phyloP scores from a whole-genome alignment of 148 eudicot species.

The Persicaria tinctoria region DNA sequence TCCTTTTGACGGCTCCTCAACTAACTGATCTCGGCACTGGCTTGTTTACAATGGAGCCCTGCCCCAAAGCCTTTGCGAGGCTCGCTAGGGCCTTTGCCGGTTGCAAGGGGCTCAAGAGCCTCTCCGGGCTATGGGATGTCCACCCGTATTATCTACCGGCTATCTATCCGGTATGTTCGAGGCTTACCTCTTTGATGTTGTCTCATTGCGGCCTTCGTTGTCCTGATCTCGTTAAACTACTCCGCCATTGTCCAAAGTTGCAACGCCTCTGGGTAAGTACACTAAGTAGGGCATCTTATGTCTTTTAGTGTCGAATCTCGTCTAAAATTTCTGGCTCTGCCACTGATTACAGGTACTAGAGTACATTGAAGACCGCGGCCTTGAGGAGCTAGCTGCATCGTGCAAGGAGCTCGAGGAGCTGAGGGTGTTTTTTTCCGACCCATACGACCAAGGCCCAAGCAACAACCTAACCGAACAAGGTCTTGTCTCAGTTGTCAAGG shows the following conservation, averaged over 20 bases:
- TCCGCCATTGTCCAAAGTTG: slow-evolving; percentile 57
- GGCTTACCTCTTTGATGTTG: slow-evolving; percentile 58
- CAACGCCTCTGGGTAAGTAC: slow-evolving; percentile 61
- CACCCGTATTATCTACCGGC: slow-evolving; percentile 44
- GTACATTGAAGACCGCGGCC: slow-evolving; percentile 81
- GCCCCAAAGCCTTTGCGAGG: slow-evolving; percentile 39
- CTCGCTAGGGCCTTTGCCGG: slow-evolving; percentile 34
- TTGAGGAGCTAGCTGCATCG: slow-evolving; percentile 54
- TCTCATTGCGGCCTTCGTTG: slow-evolving; percentile 62
- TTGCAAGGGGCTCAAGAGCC: slow-evolving; percentile 50
- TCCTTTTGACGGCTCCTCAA: slow-evolving; percentile 64
- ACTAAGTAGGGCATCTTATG: too few species aligned
- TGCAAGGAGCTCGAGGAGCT: slow-evolving; percentile 81
- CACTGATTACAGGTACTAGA: slow-evolving; percentile 52
- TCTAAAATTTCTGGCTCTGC: too few species aligned
- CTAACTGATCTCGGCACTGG: slow-evolving; percentile 67
- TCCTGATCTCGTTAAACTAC: slow-evolving; percentile 53
- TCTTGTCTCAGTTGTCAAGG: slow-evolving; percentile 66
- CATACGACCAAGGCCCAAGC: slow-evolving; percentile 48
- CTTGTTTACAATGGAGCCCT: slow-evolving; percentile 49
- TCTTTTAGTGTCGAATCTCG: too few species aligned
- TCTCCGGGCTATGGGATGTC: slow-evolving; percentile 62
- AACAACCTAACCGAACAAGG: slow-evolving; percentile 78
- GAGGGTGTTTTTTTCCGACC: slow-evolving; percentile 85
- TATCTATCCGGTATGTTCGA: slow-evolving; percentile 55